phyloP scores from a whole-genome alignment of 2,329 filamentous ascomycete genomes.

The Kalmusia sp. region DNA sequence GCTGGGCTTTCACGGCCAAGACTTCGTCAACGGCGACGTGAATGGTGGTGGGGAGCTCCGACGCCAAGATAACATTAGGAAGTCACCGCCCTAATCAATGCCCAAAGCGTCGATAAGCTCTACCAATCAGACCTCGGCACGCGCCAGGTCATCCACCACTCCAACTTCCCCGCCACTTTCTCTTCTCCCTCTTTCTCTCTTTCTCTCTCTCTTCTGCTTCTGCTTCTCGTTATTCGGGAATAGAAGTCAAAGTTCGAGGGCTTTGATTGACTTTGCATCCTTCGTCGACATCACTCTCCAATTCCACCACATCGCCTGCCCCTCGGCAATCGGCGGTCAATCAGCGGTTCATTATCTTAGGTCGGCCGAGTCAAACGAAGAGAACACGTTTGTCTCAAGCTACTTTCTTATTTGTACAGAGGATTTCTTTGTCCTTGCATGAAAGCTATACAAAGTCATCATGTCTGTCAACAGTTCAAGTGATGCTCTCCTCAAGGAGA shows the following conservation, averaged over 20 bases:
- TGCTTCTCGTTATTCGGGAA: not conserved
- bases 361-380: conserved; percentile 4
- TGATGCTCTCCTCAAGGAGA: conserved; percentile 58
- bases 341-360: conserved; percentile 17
- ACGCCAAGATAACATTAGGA: conserved; percentile 22
- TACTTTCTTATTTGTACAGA: conserved; percentile 10
- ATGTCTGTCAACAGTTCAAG: conserved; percentile 41
- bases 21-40: not conserved
- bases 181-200: conserved; percentile 7
- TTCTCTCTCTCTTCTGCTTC: not conserved
- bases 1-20: not conserved
- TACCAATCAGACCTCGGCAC: conserved; percentile 23
- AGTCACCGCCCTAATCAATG: conserved; percentile 23
- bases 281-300: not conserved
- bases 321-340: conserved; percentile 14
- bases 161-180: conserved; percentile 21
- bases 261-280: not conserved
- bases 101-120: conserved; percentile 40
- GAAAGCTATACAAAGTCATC: conserved; percentile 14
- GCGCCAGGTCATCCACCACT: conserved; percentile 32
- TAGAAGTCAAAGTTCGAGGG: not conserved
- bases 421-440: conserved; percentile 14
- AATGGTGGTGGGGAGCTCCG: conserved; percentile 24
- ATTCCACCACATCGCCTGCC: not conserved
- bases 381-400: conserved; percentile 16